phyloP scores from a whole-genome alignment of 805 yeast species.

The Ogataea ramenticola region DNA sequence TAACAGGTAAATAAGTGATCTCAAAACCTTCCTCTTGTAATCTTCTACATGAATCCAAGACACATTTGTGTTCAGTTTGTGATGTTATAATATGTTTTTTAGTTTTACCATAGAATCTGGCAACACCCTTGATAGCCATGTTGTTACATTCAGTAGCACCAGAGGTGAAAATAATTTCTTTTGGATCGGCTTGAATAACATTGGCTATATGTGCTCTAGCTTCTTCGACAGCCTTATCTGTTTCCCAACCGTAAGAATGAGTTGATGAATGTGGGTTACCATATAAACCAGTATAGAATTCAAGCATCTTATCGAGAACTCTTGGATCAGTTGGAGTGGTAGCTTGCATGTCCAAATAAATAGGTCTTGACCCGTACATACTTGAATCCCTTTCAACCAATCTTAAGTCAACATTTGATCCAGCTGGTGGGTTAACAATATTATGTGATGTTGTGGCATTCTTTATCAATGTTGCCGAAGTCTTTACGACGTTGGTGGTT shows the following conservation, averaged over 20 bases:
- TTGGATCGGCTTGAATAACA: conserved; percentile 87
- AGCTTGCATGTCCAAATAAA: conserved; percentile 95
- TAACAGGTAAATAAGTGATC: conserved; percentile 86
- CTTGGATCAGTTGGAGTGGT: conserved; percentile 98
- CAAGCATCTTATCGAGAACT: conserved; percentile 82
- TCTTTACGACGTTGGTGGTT: not conserved
- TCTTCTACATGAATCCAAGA: conserved; percentile 91
- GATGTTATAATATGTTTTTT: conserved; percentile 93
- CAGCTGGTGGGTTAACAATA: conserved; percentile 32
- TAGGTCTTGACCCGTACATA: conserved; percentile 71
- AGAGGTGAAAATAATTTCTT: conserved; percentile 92
- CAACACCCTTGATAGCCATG: conserved; percentile 92
- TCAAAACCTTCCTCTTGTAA: conserved; percentile 96
- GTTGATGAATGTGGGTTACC: conserved; percentile 98
- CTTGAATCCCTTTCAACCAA: conserved; percentile 37
- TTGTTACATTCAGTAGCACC: conserved; percentile 98
- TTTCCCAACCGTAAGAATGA: conserved; percentile 98
- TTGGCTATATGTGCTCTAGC: conserved; percentile 81
- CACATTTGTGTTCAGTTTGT: conserved; percentile 98
- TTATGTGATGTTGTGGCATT: conserved; percentile 13
- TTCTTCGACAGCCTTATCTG: conserved; percentile 82
- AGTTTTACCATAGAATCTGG: conserved; percentile 82
- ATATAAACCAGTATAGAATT: conserved; percentile 82
- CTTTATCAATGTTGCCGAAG: conserved; percentile 15
- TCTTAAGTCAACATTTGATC: conserved; percentile 37